Percentiles rank a stretch among this genome's conserved stretches.
Evolutionary conservation across 2,329 filamentous ascomycete genomes (phyloP).

Genomic region (Ceratocystis cubensis): DNA sequence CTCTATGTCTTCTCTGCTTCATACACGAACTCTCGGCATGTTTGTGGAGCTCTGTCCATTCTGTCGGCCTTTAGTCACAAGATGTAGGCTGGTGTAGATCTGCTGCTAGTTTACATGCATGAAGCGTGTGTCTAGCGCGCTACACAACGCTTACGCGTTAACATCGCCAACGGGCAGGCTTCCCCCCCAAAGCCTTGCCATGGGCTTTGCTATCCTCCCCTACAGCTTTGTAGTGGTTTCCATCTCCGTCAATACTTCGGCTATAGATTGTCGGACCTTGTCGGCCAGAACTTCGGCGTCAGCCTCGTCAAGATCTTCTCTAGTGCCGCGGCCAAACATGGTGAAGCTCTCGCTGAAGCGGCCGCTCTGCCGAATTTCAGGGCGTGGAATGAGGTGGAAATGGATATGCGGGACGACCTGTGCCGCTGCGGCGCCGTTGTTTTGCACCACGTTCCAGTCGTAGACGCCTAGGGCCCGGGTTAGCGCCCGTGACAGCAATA

Average conservation of each 20-base stretch:
- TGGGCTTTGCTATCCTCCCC: background rate
- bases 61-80: background rate
- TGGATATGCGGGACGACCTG: constrained; percentile 91
- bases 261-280: constrained; percentile 39
- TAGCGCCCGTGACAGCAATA: constrained; percentile 60
- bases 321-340: constrained; percentile 65
- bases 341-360: constrained; percentile 54
- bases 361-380: constrained; percentile 47
- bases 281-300: constrained; percentile 51
- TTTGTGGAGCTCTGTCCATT: background rate
- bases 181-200: background rate
- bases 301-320: constrained; percentile 65
- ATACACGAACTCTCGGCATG: background rate
- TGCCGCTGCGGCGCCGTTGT: constrained; percentile 78
- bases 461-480: constrained; percentile 54
- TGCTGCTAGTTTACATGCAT: too few species aligned
- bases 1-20: too few species aligned
- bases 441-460: constrained; percentile 96
- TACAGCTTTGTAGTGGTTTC: constrained; percentile 23
- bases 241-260: constrained; percentile 36
- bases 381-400: constrained; percentile 85
- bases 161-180: too few species aligned
- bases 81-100: too few species aligned
- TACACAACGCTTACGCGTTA: too few species aligned
- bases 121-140: too few species aligned